These are phyloP conservation scores for Ceratocystis smalleyi DNA, from an alignment of 2,329 filamentous ascomycete species.

Conservation along the genomic window DNA sequence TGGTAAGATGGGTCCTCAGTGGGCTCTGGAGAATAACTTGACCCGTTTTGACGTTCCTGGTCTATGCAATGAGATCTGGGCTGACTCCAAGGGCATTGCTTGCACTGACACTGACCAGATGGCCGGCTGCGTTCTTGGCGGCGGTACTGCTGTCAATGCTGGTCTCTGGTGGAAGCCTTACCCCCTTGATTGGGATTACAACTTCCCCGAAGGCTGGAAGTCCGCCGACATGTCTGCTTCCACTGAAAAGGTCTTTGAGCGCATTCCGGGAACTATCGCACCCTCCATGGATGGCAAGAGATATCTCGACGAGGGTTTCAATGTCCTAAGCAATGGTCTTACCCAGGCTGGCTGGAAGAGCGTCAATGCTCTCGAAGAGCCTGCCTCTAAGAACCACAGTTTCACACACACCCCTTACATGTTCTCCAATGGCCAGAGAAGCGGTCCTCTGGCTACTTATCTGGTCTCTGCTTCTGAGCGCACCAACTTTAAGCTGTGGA, in stretches of 20 bases:
- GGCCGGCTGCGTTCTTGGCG: constrained; percentile 56
- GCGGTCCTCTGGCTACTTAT: constrained; percentile 57
- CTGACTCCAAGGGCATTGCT: constrained; percentile 45
- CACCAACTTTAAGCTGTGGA: constrained; percentile 51
- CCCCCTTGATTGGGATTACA: constrained; percentile 51
- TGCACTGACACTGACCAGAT: constrained; percentile 58
- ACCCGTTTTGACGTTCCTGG: constrained; percentile 59
- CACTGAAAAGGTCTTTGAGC: constrained; percentile 45
- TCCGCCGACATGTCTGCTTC: constrained; percentile 43
- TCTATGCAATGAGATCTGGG: constrained; percentile 56
- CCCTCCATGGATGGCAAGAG: constrained; percentile 51
- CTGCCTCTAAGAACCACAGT: constrained; percentile 48
- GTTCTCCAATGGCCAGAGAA: constrained; percentile 49
- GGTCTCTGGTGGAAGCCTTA: constrained; percentile 55
- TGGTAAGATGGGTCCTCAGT: constrained; percentile 43
- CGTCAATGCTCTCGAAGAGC: constrained; percentile 42
- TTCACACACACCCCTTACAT: constrained; percentile 52
- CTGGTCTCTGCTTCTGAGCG: constrained; percentile 44
- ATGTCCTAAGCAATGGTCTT: constrained; percentile 45
- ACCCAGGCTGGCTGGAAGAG: constrained; percentile 42
- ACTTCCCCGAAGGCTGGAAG: constrained; percentile 60
- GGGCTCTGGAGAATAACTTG: constrained; percentile 45
- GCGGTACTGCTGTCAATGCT: constrained; percentile 50
- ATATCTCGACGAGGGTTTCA: constrained; percentile 52
- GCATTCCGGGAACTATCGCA: constrained; percentile 53